Percentiles rank a stretch among this genome's conserved stretches.
Evolutionary conservation across 2,329 filamentous ascomycete genomes (phyloP).

Genomic region (Arthrobotrys entomopaga): DNA sequence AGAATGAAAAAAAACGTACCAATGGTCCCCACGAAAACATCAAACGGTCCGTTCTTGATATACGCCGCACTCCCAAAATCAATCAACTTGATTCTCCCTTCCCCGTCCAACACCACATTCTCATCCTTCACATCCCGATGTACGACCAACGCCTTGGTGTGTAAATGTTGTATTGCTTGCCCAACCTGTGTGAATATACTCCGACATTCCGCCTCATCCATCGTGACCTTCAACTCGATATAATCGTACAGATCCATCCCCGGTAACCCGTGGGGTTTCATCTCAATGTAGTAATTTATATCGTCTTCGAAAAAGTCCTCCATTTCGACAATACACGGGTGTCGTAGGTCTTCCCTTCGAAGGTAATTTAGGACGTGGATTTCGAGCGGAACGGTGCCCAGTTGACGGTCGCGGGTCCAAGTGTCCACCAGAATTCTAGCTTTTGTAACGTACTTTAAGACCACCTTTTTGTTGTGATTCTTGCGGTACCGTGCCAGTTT

Average conservation of each 20-base stretch:
- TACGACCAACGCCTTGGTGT: slow-evolving; percentile 88
- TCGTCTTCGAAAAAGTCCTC: slow-evolving; percentile 80
- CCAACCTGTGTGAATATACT: slow-evolving; percentile 97
- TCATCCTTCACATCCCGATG: slow-evolving; percentile 99
- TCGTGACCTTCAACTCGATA: slow-evolving; percentile 93
- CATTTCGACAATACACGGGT: slow-evolving; percentile 79
- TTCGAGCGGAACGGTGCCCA: slow-evolving; percentile 94
- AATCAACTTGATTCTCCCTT: slow-evolving; percentile 94
- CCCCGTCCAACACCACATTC: slow-evolving; percentile 94
- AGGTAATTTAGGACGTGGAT: slow-evolving; percentile 97
- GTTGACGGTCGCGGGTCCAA: slow-evolving; percentile 90
- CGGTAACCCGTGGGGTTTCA: slow-evolving; percentile 91
- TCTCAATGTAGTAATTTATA: slow-evolving; percentile 98
- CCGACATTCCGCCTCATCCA: slow-evolving; percentile 92
- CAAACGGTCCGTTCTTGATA: slow-evolving; percentile 97
- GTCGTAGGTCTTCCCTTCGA: slow-evolving; percentile 74
- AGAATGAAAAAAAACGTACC: slow-evolving; percentile 69
- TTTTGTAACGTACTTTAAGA: slow-evolving; percentile 98
- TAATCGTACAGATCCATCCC: slow-evolving; percentile 99
- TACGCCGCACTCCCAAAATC: slow-evolving; percentile 98
- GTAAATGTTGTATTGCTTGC: slow-evolving; percentile 86
- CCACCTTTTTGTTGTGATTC: slow-evolving; percentile 79
- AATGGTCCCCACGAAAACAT: slow-evolving; percentile 98
- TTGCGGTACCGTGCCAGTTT: slow-evolving; percentile 90
- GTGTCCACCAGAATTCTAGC: slow-evolving; percentile 96